Evolutionary conservation across 768 basidiomycete species (phyloP), one percentile per base, ranked within the genome.

Genomic region (Clitopilus hobsonii): DNA sequence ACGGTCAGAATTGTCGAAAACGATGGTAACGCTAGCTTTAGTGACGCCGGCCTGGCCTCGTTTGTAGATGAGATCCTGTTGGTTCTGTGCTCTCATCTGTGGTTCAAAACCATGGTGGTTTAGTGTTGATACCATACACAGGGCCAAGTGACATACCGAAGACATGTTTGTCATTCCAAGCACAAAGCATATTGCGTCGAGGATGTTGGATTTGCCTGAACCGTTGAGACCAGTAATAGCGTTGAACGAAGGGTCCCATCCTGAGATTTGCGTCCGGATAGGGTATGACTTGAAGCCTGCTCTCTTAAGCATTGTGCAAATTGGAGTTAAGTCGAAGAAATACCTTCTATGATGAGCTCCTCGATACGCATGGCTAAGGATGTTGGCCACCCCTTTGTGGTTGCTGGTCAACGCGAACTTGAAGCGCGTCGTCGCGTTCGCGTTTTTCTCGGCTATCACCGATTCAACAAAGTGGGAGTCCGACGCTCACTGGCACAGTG

Each of bases 141-240:
- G 11, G 5, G 7, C 14, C 4, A 36, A 36, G 13, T 50, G 24
- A 66, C 83, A 53, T 58, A 91, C 95, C 58, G 88, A 86, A n/a
- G 89, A 76, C 89, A 98, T 91, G 69, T 98, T 98, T 1, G 95
- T 98, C 61, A 98, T 91, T 14, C 97, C 97, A 18, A 99, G 80
- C 14, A 98, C 97, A 68, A 99, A 99, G 72, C 95, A 97, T 71
- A 98, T 98, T 56, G 97, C 95, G 76, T 99, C 97, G 59, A 99
- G 84, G 63, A 99, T 98, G 74, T 99, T 99, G 56, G 94, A 97
- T 76, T 99, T 98, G 62, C 96, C 96, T 0, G 94, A 96, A 2
- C 93, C 94, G 75, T 94, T 94, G 61, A 92, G 82, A 47, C 95
- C 95, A 4, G 94, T 97, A 71, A 99, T 98, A 4, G 97, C 97